Evolutionary conservation across 176 grass and related monocot genomes (phyloP).

Genomic region (Luzula sylvatica): DNA sequence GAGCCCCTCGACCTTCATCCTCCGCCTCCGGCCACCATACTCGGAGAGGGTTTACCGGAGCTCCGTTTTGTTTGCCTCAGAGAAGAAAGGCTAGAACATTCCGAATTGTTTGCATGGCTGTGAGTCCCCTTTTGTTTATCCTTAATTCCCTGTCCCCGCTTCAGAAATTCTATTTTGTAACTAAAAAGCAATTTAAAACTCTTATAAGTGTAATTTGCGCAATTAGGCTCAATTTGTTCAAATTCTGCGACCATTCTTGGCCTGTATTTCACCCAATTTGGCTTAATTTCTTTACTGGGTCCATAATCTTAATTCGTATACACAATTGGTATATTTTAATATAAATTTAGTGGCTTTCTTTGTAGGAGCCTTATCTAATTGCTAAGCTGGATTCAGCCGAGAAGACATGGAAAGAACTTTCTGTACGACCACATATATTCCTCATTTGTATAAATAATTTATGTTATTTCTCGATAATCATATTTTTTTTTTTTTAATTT

Average conservation of each 20-base stretch:
- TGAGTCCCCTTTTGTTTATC: constrained; percentile 9
- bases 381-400: constrained; percentile 80
- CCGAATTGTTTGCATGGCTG: constrained; percentile 74
- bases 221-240: not conserved
- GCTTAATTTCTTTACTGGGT: too few species aligned
- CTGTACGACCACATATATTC: constrained; percentile 43
- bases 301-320: not conserved
- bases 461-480: not conserved
- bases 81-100: constrained; percentile 22
- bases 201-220: not conserved
- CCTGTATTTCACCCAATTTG: too few species aligned
- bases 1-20: too few species aligned
- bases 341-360: constrained; percentile 3
- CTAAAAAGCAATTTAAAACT: not conserved
- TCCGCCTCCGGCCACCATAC: constrained; percentile 8
- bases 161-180: not conserved
- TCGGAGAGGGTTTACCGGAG: not conserved
- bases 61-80: constrained; percentile 12
- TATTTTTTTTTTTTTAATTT: not conserved
- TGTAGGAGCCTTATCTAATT: constrained; percentile 79
- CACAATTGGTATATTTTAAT: not conserved
- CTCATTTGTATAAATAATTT: constrained; percentile 3
- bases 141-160: not conserved
- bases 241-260: too few species aligned
- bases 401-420: constrained; percentile 83